Base-by-base conservation (phyloP, 164 flowering plant species). In the Kalanchoe fedtschenkoi region DNA sequence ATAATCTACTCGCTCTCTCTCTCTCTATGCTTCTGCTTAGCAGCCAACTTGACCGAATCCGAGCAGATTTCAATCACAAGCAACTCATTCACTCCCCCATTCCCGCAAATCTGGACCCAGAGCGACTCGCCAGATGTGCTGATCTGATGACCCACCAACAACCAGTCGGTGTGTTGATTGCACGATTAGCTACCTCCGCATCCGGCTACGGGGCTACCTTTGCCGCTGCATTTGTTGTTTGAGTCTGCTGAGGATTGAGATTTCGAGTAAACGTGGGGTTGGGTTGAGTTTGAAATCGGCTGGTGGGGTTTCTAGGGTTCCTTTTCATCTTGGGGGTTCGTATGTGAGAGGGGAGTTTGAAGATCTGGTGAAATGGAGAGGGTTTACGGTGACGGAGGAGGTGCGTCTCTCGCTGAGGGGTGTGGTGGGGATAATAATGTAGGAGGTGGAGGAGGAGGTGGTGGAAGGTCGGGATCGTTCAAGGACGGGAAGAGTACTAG, bases 401-500 rank as follows among this genome's bases (percentile, higher is more conserved):
- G 63, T 24, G 42, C 58, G 41, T 62, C 57, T 68, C 68, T 62
- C 58, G 65, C 42, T 55, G 32, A 34, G 16, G 29, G 28, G 24
- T 58, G 61, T 32, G 28, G 38, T 34, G 61, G 37, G 19, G 24
- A 46, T 46, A 21, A 1, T 21, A 58, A 42, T 58, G 28, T 29
- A 38, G 51, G 70, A 71, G 44, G 61, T 54, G 70, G 10, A 63
- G 65, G 69, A 3, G 58, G 62, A 44, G 29, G 69, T 30, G 61
- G 64, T 14, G 37, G 60, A 41, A 42, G 37, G 61, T 83, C 88
- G 56, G 82, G 71, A 30, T 84, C 90, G 53, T 81, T 83, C 42
- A 86, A 76, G 71, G 88, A 83, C 46, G 80, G 81, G 65, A 81
- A 63, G 68, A 62, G 71, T 32, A 54, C 70, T 34, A 46, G 85